These are phyloP conservation scores for Metarhizium rileyi DNA, from an alignment of 2,329 filamentous ascomycete species.

Conservation along the genomic window DNA sequence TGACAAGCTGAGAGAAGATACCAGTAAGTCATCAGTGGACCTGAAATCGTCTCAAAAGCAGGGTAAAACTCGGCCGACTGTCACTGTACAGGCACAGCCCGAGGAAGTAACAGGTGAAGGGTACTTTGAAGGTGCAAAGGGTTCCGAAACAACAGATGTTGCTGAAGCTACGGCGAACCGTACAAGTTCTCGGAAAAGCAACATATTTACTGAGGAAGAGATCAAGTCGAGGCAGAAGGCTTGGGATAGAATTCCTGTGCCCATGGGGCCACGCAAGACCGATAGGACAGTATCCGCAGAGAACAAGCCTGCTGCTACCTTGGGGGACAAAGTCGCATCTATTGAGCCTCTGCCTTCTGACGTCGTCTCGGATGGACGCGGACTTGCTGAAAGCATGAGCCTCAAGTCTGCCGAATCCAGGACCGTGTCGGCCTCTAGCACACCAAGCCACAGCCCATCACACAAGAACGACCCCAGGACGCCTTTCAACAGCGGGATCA, in stretches of 20 bases:
- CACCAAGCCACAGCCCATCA: background rate
- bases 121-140: background rate
- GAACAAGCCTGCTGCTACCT: background rate
- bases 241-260: slow-evolving; percentile 26
- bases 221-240: slow-evolving; percentile 21
- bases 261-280: slow-evolving; percentile 15
- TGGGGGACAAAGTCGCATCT: background rate
- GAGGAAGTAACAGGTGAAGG: background rate
- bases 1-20: background rate
- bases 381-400: background rate
- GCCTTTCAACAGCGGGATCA: background rate
- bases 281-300: background rate
- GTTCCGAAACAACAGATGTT: background rate
- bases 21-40: background rate
- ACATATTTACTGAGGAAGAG: slow-evolving; percentile 20
- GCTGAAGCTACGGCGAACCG: background rate
- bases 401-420: slow-evolving; percentile 1
- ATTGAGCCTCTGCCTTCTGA: background rate
- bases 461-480: background rate
- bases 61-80: background rate
- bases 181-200: slow-evolving; percentile 9
- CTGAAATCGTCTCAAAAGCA: background rate
- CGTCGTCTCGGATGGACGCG: background rate
- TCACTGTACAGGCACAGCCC: background rate
- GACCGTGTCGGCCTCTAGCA: slow-evolving; percentile 2